Percentiles rank a stretch among this genome's conserved stretches.
Conservation (phyloP, 345 rosid genomes). For the Eucalyptus pauciflora region DNA sequence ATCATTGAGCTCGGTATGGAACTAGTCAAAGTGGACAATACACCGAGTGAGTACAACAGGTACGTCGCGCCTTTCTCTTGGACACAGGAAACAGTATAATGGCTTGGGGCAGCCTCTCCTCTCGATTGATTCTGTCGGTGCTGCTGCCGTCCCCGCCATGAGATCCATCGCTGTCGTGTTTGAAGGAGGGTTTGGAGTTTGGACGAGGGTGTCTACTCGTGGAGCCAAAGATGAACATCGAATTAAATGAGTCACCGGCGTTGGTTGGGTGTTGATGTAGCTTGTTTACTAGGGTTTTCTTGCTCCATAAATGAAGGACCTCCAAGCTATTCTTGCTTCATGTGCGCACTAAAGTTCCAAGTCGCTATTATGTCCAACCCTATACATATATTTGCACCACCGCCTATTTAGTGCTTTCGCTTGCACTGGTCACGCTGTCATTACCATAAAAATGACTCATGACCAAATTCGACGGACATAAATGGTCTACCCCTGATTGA, state of each 20-base stretch:
- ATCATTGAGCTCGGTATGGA: accelerated
- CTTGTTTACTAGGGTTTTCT: background rate
- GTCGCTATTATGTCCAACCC: background rate
- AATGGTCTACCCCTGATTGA: background rate
- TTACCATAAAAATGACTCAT: background rate
- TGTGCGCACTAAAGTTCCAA: background rate
- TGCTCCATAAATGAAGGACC: background rate
- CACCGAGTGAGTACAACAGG: accelerated
- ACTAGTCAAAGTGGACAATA: too few species aligned
- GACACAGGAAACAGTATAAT: background rate
- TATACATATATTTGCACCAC: background rate
- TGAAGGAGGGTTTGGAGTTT: background rate
- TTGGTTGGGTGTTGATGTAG: background rate
- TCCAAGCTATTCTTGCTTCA: background rate
- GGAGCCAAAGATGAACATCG: background rate
- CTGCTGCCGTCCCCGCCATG: background rate
- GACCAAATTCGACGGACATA: background rate
- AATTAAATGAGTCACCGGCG: background rate
- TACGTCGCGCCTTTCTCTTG: accelerated
- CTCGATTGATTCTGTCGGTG: background rate
- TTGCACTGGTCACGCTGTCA: background rate
- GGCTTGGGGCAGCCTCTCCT: background rate
- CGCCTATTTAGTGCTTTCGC: background rate
- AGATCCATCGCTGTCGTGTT: background rate
- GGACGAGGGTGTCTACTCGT: background rate